Base-by-base conservation (phyloP, 2,329 filamentous ascomycete species). In the Penicillium olsonii region DNA sequence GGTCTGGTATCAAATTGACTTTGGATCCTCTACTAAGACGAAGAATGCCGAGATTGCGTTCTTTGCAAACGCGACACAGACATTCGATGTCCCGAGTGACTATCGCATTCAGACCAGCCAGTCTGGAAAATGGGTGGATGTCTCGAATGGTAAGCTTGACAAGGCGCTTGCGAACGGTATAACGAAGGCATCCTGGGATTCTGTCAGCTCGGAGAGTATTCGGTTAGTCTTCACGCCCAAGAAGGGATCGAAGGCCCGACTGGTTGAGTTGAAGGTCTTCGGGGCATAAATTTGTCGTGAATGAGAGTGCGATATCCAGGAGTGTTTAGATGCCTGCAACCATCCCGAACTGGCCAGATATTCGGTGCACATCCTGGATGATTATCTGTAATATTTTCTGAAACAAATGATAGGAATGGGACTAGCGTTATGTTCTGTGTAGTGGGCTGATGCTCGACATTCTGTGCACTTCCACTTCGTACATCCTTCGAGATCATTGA, bases 1-100 rank as follows among this genome's bases (percentile, higher is more conserved):
- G 3, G 42, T 60, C 7, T 59, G 57, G 57, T 60, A 52, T 34
- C 45, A 54, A 24, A 42, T 60, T 15, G 43, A 56, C 20, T 59
- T 60, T 12, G 52, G 45, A 0, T 22, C 11, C 10, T 37, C n/a
- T 1, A 45, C 29, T 2, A 14, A 42, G 26, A 45, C 50, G 1
- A 29, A 41, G 0, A 50, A 54, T 22, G 50, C 54, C 0, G 57
- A 60, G 48, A 48, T 60, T 26, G 54, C 57, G 1, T 60, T 60
- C 45, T 54, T 55, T 17, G 50, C 48, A 8, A 52, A 57, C 33
- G 34, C 19, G 3, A 50, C 50, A 4, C 50, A 52, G 33, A 42
- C 42, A 3, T 53, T 55, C 33, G 57, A 53, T 41, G 52, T 43
- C 7, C 57, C 57, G 1, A 19, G 29, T 5, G 20, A 22, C 12